Evolutionary conservation across 2,329 filamentous ascomycete species (phyloP).

Genomic region (Aschersonia sp.): DNA sequence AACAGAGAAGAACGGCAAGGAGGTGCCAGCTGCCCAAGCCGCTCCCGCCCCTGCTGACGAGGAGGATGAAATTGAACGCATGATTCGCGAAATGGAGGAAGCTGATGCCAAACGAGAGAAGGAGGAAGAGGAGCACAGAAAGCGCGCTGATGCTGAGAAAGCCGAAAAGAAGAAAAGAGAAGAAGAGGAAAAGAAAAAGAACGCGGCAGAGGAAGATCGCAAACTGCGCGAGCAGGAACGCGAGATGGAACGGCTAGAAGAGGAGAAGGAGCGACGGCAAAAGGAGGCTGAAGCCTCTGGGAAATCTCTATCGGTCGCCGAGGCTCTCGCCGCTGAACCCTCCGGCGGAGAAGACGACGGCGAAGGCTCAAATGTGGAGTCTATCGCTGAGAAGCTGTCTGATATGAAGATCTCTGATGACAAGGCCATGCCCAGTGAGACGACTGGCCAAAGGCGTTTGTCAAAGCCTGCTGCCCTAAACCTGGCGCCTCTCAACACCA

Average conservation of each 20-base stretch:
- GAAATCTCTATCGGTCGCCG: conserved; percentile 33
- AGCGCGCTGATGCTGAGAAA: conserved; percentile 31
- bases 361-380: conserved; percentile 20
- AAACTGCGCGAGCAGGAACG: conserved; percentile 59
- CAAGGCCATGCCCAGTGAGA: conserved; percentile 25
- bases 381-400: conserved; percentile 33
- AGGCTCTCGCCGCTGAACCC: conserved; percentile 29
- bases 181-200: conserved; percentile 25
- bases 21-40: conserved; percentile 17
- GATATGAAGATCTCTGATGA: conserved; percentile 32
- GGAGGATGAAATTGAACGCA: conserved; percentile 43
- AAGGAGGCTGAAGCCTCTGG: conserved; percentile 33
- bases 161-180: conserved; percentile 34
- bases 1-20: conserved; percentile 14
- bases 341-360: conserved; percentile 27
- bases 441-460: conserved; percentile 40
- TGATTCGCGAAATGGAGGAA: conserved; percentile 49
- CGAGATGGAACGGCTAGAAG: conserved; percentile 59
- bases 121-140: conserved; percentile 28
- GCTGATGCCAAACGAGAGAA: conserved; percentile 34
- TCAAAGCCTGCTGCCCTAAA: conserved; percentile 79
- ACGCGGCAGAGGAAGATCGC: conserved; percentile 42
- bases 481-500: conserved; percentile 66
- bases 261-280: conserved; percentile 49
- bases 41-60: conserved; percentile 24